Evolutionary conservation across 139 green algal genomes (phyloP), one percentile per base, ranked within the genome.

Genomic region (Bryopsis sp.): DNA sequence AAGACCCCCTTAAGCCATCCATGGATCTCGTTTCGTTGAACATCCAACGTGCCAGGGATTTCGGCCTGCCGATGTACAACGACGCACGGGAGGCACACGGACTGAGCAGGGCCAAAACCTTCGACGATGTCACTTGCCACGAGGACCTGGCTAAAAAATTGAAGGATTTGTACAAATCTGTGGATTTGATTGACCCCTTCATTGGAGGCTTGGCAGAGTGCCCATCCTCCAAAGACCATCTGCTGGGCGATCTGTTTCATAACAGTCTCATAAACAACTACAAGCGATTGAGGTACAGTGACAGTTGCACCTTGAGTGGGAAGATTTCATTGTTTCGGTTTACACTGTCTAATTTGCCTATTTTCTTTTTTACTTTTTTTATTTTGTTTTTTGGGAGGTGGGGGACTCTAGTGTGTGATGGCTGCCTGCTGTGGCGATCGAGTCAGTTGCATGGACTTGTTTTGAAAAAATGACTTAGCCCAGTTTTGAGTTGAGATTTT

Each of bases 271-370:
- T 11, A 47, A 29, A 67, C 6, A n/a, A 67, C 5, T 67, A 47
- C 34, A 43, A 26, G 26, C 38, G 59, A 67, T n/a, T 67, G 6
- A 69, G 62, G 62, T 67, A 47, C 15, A n/a, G n/a, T n/a, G n/a
- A n/a, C n/a, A n/a, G n/a, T n/a, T n/a, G n/a, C n/a, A n/a, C n/a
- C n/a, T n/a, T n/a, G n/a, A n/a, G n/a, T n/a, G n/a, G n/a, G n/a
- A n/a, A n/a, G n/a, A n/a, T n/a, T n/a, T n/a, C n/a, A n/a, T 29
- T 28, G n/a, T 61, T 7, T n/a, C n/a, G n/a, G n/a, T n/a, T n/a
- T n/a, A n/a, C n/a, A n/a, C n/a, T n/a, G n/a, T n/a, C n/a, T 61
- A 36, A 26, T 29, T 7, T 61, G 15, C 15, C 31, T 50, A 50
- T 50, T 19, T 50, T 26, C 31, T 26, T 19, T 61, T 34, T 61